phyloP scores from a whole-genome alignment of 1,284 basidiomycete genomes.

The Puccinia coronata region DNA sequence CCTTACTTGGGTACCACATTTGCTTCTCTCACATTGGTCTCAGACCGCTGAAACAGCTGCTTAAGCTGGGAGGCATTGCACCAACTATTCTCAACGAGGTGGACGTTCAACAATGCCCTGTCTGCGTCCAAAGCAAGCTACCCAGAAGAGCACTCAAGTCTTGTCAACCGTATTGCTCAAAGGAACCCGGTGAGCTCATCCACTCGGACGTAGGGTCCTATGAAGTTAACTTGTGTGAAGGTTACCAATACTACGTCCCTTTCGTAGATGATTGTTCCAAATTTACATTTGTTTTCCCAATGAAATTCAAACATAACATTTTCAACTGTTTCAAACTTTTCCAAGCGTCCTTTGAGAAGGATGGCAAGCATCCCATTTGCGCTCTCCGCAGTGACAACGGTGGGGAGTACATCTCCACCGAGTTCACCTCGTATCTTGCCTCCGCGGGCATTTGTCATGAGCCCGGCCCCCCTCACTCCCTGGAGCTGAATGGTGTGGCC shows the following conservation, averaged over 20 bases:
- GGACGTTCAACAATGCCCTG: too few relatives aligned
- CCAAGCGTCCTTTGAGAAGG: conserved; percentile 53
- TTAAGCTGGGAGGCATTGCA: not conserved
- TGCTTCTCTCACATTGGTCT: conserved; percentile 5
- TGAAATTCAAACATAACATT: conserved; percentile 9
- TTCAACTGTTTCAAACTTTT: conserved; percentile 52
- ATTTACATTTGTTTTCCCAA: too few relatives aligned
- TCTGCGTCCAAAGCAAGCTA: not conserved
- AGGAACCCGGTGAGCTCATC: not conserved
- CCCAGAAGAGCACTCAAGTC: too few relatives aligned
- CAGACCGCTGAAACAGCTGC: too few relatives aligned
- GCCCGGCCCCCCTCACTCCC: conserved; percentile 52
- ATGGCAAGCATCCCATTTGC: conserved; percentile 55
- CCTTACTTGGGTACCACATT: not conserved
- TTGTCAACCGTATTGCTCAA: not conserved
- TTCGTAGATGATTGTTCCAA: too few relatives aligned
- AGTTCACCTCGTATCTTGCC: conserved; percentile 55
- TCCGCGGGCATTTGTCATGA: conserved; percentile 56
- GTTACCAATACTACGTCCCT: not conserved
- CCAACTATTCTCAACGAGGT: not conserved
- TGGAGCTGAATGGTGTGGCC: too few relatives aligned
- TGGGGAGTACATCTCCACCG: too few relatives aligned
- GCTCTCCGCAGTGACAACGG: conserved; percentile 57
- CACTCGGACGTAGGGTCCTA: too few relatives aligned
- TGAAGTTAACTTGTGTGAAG: too few relatives aligned